phyloP scores from a whole-genome alignment of 2,329 filamentous ascomycete species.

The Talaromyces sp. region DNA sequence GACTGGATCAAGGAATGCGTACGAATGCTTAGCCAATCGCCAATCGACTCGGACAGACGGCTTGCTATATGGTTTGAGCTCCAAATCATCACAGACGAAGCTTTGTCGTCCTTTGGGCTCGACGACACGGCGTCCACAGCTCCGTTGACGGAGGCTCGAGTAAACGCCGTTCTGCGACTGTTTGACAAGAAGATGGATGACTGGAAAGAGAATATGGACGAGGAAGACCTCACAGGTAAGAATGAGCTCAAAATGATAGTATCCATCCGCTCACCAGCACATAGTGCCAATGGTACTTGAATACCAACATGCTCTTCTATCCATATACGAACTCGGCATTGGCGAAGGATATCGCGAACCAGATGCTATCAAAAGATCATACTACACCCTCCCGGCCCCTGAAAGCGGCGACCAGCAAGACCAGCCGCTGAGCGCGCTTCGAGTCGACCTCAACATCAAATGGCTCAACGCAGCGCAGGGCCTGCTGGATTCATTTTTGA shows the following conservation, averaged over 20 bases:
- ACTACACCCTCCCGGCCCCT: constrained; percentile 27
- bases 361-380: constrained; percentile 27
- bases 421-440: constrained; percentile 25
- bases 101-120: constrained; percentile 30
- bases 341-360: constrained; percentile 33
- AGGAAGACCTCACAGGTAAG: constrained; percentile 26
- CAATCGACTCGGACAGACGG: constrained; percentile 24
- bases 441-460: constrained; percentile 32
- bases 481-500: constrained; percentile 26
- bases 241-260: not conserved
- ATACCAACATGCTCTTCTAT: constrained; percentile 26
- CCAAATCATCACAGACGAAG: constrained; percentile 29
- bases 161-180: constrained; percentile 29
- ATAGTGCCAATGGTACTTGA: constrained; percentile 26
- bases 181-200: constrained; percentile 31
- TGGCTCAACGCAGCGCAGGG: constrained; percentile 33
- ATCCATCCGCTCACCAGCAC: not conserved
- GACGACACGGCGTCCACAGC: constrained; percentile 30
- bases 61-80: constrained; percentile 31
- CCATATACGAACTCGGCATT: constrained; percentile 29
- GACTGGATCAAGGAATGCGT: constrained; percentile 32
- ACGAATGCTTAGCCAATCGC: constrained; percentile 24
- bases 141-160: constrained; percentile 26
- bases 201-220: constrained; percentile 25
- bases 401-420: constrained; percentile 17